Conservation (phyloP, 140 eudicot genomes). For the Stevia rebaudiana region DNA sequence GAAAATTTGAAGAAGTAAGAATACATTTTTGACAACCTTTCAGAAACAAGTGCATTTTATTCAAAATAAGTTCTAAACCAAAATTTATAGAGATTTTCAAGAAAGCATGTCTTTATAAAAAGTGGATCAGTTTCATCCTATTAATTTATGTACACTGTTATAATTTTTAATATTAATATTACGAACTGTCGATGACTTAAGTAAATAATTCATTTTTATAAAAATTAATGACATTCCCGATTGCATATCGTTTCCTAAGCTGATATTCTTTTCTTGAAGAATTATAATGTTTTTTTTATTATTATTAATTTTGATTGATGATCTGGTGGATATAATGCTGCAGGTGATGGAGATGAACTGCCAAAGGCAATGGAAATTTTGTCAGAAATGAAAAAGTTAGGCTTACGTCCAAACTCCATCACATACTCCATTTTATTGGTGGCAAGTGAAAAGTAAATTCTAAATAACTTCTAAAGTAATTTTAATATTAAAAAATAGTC, state of each 20-base stretch:
- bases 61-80: background rate
- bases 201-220: background rate
- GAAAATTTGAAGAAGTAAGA: background rate
- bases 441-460: conserved; percentile 90
- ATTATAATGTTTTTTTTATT: background rate
- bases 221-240: background rate
- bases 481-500: background rate
- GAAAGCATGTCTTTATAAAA: background rate
- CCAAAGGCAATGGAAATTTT: conserved; percentile 70
- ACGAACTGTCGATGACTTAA: background rate
- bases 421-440: conserved; percentile 86
- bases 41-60: background rate
- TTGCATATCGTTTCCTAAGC: background rate
- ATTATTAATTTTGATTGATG: background rate
- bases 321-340: conserved; percentile 26
- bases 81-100: background rate
- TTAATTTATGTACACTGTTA: background rate
- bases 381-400: conserved; percentile 61
- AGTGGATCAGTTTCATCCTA: background rate
- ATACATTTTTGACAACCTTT: background rate
- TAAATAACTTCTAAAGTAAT: background rate
- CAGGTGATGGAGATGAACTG: conserved; percentile 82
- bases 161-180: background rate
- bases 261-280: background rate
- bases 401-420: conserved; percentile 68